Evolutionary conservation across 2,329 filamentous ascomycete genomes (phyloP).

Genomic region (Phyllosticta ampelicida): DNA sequence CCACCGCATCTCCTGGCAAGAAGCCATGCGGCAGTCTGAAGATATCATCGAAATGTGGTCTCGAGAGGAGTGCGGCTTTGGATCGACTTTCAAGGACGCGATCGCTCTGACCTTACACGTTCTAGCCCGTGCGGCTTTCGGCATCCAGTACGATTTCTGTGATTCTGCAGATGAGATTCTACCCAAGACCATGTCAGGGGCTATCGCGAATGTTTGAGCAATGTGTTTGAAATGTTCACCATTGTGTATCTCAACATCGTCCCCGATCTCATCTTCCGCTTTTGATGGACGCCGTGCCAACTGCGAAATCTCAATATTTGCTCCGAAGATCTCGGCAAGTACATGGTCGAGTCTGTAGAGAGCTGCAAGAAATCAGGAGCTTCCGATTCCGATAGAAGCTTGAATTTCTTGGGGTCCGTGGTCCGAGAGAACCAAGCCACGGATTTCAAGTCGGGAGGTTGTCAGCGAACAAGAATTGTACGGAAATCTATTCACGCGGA

Average conservation of each 20-base stretch:
- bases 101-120: slow-evolving; percentile 28
- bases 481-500: slow-evolving; percentile 25
- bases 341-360: slow-evolving; percentile 1
- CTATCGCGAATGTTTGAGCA: slow-evolving; percentile 17
- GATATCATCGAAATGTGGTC: slow-evolving; percentile 16
- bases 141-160: slow-evolving; percentile 17
- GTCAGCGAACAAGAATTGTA: slow-evolving; percentile 31
- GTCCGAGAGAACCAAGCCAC: slow-evolving; percentile 35
- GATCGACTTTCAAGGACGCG: slow-evolving; percentile 18
- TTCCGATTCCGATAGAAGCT: not conserved
- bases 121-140: slow-evolving; percentile 28
- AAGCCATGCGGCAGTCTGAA: slow-evolving; percentile 13
- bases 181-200: slow-evolving; percentile 13
- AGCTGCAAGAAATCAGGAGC: not conserved
- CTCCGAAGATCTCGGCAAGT: not conserved
- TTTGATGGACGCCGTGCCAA: slow-evolving; percentile 7
- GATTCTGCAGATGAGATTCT: not conserved
- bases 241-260: slow-evolving; percentile 12
- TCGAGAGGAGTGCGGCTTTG: not conserved
- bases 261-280: slow-evolving; percentile 8
- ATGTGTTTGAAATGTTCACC: slow-evolving; percentile 18
- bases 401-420: slow-evolving; percentile 2
- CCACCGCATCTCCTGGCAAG: slow-evolving; percentile 19
- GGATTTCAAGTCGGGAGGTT: slow-evolving; percentile 62
- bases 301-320: not conserved